Evolutionary conservation across 2,329 filamentous ascomycete genomes (phyloP).

Genomic region (Pseudopithomyces maydicus): DNA sequence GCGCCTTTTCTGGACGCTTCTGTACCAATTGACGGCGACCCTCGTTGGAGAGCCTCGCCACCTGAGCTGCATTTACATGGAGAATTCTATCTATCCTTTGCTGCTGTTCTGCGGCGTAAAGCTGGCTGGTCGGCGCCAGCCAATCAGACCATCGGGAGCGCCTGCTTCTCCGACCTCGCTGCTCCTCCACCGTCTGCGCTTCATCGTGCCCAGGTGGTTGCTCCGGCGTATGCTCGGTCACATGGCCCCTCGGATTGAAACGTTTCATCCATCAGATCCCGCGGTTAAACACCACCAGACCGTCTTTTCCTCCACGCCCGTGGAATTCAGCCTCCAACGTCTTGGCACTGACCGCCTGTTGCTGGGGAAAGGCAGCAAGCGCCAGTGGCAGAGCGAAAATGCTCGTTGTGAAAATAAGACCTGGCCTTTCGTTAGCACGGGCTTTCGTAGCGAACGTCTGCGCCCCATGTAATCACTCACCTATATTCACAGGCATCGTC

Average conservation of each 20-base stretch:
- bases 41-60: not conserved
- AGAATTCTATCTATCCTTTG: not conserved
- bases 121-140: not conserved
- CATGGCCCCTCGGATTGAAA: not conserved
- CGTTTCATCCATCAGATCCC: slow-evolving; percentile 68
- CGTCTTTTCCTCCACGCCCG: slow-evolving; percentile 75
- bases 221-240: not conserved
- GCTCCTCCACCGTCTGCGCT: too few relatives aligned
- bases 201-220: too few relatives aligned
- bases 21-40: not conserved
- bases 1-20: not conserved
- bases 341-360: slow-evolving; percentile 77
- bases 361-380: slow-evolving; percentile 88
- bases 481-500: slow-evolving; percentile 83
- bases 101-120: not conserved
- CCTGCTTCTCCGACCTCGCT: not conserved
- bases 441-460: slow-evolving; percentile 32
- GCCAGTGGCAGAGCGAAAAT: slow-evolving; percentile 89
- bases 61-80: not conserved
- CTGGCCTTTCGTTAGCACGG: slow-evolving; percentile 28
- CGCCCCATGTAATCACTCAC: slow-evolving; percentile 38
- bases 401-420: slow-evolving; percentile 83
- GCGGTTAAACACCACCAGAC: slow-evolving; percentile 93
- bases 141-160: not conserved
- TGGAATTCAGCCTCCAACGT: slow-evolving; percentile 86